Evolutionary conservation across 2,329 filamentous ascomycete genomes (phyloP), one percentile per base, ranked within the genome.

Genomic region (Colletotrichum melonis): DNA sequence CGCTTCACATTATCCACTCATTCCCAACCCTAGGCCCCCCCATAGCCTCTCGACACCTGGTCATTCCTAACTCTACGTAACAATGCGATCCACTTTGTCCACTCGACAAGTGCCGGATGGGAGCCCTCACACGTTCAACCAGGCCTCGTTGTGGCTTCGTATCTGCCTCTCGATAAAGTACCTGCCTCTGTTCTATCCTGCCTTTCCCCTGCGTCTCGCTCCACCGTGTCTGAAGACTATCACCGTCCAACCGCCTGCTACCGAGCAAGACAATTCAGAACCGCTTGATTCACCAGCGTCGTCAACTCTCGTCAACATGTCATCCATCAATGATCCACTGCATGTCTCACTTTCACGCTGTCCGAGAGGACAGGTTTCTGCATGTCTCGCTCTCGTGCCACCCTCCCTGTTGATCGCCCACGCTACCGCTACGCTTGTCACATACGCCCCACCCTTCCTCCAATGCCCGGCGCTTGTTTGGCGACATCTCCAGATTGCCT

Each of bases 271-370:
- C 55, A 52, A 54, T 55, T 11, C 24, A 35, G 11, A 22, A 35
- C 49, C 60, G 4, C 24, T 42, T 52, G 55, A 57, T 66, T 62
- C 35, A 70, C 67, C 62, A 38, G 30, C 60, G 12, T 42, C 24
- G 28, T 30, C 55, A 28, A 62, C 64, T 52, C 67, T 69, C 73
- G 73, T 70, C 64, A 70, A 68, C 56, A 63, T 68, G 63, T 60
- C 63, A 64, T 74, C 66, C 52, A 54, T 74, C 81, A 79, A 79
- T 80, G 77, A 79, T 78, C 76, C 73, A 74, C 75, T 76, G 75
- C 77, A 79, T 84, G 82, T 84, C 82, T 84, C 77, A 81, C 77
- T 80, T 74, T 63, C 19, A 64, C 74, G 62, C 72, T 73, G 78
- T 81, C 81, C 79, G 78, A 83, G 76, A 82, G 82, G 81, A 58